Evolutionary conservation across 371 early-diverging fungal genomes (phyloP).

Genomic region (Saksenaea vasiformis): DNA sequence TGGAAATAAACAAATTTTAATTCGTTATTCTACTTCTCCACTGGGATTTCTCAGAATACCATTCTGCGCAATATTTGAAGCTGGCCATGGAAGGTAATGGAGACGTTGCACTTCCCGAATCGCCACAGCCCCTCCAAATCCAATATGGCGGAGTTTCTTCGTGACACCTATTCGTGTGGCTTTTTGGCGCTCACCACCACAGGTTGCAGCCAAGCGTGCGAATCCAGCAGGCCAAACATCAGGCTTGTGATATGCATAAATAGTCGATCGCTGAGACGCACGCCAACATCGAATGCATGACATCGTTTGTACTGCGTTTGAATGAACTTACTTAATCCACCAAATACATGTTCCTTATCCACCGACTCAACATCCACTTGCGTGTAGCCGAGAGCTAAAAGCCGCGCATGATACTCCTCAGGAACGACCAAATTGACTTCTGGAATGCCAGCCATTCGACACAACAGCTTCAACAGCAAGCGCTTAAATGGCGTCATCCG

Average conservation of each 20-base stretch:
- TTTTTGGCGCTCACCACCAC: slow-evolving; percentile 12
- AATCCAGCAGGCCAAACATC: slow-evolving; percentile 9
- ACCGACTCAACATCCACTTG: slow-evolving; percentile 10
- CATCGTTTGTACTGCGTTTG: slow-evolving; percentile 10
- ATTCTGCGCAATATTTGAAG: slow-evolving; percentile 76
- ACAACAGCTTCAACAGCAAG: slow-evolving; percentile 9
- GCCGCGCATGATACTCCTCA: slow-evolving; percentile 7
- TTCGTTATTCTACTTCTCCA: background rate
- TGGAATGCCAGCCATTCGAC: slow-evolving; percentile 25
- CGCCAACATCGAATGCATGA: slow-evolving; percentile 17
- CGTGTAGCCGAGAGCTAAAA: slow-evolving; percentile 11
- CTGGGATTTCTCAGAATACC: slow-evolving; percentile 38
- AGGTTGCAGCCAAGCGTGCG: slow-evolving; percentile 13
- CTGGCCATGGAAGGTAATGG: slow-evolving; percentile 54
- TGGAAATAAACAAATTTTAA: background rate
- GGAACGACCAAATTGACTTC: slow-evolving; percentile 29
- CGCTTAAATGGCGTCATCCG: slow-evolving; percentile 12
- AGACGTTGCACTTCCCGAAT: no score
- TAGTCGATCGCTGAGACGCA: background rate
- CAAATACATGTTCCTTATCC: slow-evolving; percentile 13
- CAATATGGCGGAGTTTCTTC: background rate
- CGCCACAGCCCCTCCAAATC: background rate
- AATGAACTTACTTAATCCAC: slow-evolving; percentile 12
- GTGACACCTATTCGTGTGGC: background rate
- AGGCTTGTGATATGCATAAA: slow-evolving; percentile 9